Conservation (phyloP, 768 basidiomycete species). For the Boletus rex-veris region DNA sequence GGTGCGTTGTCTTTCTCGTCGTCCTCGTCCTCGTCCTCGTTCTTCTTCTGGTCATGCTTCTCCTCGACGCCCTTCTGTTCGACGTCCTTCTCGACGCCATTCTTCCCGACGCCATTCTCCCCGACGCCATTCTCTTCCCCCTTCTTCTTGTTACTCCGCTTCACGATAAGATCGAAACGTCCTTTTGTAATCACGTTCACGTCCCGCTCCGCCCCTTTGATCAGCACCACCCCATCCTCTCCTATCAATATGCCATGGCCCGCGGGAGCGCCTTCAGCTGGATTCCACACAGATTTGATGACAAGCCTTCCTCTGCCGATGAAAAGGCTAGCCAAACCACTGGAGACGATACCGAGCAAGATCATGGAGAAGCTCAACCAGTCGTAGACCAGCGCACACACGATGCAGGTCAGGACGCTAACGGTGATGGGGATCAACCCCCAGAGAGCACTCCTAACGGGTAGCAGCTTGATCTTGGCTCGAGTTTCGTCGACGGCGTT, state of each 20-base stretch:
- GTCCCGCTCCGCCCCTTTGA: slow-evolving; percentile 27
- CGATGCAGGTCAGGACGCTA: slow-evolving; percentile 10
- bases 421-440: slow-evolving; percentile 23
- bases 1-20: not conserved
- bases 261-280: slow-evolving; percentile 14
- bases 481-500: not conserved
- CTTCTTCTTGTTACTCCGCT: no score
- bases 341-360: slow-evolving; percentile 32
- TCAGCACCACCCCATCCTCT: slow-evolving; percentile 20
- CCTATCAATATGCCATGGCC: slow-evolving; percentile 31
- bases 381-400: slow-evolving; percentile 17
- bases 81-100: no score
- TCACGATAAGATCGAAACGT: no score
- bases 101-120: no score
- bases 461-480: not conserved
- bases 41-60: no score
- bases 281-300: slow-evolving; percentile 9
- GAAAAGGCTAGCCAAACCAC: slow-evolving; percentile 23
- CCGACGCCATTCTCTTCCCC: no score
- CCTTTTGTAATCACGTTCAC: slow-evolving; percentile 13
- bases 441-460: slow-evolving; percentile 8
- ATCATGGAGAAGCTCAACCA: slow-evolving; percentile 33
- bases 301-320: slow-evolving; percentile 27
- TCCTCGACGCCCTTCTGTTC: no score
- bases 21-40: not conserved